Conservation (phyloP, 495 filamentous ascomycete genomes). For the Aspergillus olivimuriae region DNA sequence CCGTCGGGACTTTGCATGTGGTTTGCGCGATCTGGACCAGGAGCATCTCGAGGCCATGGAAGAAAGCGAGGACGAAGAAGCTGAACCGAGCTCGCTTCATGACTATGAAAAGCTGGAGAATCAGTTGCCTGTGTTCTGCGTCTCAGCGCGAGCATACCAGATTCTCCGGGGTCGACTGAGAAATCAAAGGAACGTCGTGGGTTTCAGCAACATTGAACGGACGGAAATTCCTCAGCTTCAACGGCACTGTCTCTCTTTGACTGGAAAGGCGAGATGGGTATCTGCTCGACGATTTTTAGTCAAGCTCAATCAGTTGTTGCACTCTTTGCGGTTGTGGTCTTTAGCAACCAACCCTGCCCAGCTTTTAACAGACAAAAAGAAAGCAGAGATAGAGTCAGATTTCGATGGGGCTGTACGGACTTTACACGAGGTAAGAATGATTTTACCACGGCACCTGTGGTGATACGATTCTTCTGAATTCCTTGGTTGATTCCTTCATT, state of each 20-base stretch:
- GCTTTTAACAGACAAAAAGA: constrained; percentile 31
- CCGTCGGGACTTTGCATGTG: constrained; percentile 49
- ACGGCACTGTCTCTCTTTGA: constrained; percentile 48
- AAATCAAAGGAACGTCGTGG: constrained; percentile 39
- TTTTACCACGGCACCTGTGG: too few relatives aligned
- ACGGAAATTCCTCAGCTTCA: constrained; percentile 53
- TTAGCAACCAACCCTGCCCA: constrained; percentile 22
- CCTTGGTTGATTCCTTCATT: too few relatives aligned
- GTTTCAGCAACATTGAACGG: constrained; percentile 41
- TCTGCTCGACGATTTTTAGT: constrained; percentile 42
- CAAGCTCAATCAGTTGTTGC: constrained; percentile 41
- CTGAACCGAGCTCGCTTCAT: constrained; percentile 35
- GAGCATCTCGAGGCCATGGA: constrained; percentile 41
- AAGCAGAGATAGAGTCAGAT: constrained; percentile 28
- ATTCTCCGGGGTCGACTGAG: constrained; percentile 49
- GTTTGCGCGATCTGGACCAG: constrained; percentile 48
- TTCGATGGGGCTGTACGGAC: constrained; percentile 20
- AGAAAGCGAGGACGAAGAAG: constrained; percentile 19
- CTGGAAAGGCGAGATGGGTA: constrained; percentile 37
- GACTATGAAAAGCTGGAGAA: constrained; percentile 51
- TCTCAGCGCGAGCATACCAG: constrained; percentile 52
- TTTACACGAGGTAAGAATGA: constrained; percentile 45
- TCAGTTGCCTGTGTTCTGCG: constrained; percentile 55
- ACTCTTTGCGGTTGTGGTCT: constrained; percentile 48
- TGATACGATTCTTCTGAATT: too few relatives aligned